These are phyloP conservation scores for Alternaria longipes DNA, from an alignment of 2,329 filamentous ascomycete genomes.

Conservation along the genomic window DNA sequence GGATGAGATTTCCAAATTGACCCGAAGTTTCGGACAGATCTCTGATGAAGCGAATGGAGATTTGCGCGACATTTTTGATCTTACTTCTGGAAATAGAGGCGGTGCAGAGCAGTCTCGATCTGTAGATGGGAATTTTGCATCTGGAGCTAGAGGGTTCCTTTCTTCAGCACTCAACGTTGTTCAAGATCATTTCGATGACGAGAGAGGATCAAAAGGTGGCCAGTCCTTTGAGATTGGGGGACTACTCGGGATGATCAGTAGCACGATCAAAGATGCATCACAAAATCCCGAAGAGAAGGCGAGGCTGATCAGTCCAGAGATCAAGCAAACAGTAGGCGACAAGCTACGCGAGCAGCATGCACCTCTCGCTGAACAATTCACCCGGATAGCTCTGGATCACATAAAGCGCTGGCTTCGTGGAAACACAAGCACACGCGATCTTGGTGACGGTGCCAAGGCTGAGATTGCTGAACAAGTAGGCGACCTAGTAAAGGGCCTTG, in stretches of 20 bases:
- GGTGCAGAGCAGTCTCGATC: constrained; percentile 25
- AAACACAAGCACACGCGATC: constrained; percentile 41
- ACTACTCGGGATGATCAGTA: constrained; percentile 38
- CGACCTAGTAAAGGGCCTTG: constrained; percentile 41
- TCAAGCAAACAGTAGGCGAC: constrained; percentile 39
- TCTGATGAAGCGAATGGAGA: constrained; percentile 40
- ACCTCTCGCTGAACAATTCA: constrained; percentile 42
- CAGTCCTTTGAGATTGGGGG: constrained; percentile 37
- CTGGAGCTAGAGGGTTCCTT: constrained; percentile 35
- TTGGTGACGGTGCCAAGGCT: constrained; percentile 42
- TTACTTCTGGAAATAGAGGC: constrained; percentile 32
- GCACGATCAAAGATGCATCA: constrained; percentile 40
- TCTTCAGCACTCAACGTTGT: constrained; percentile 38
- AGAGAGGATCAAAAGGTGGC: constrained; percentile 22
- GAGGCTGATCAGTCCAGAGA: constrained; percentile 43
- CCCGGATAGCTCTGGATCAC: constrained; percentile 40
- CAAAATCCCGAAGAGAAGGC: constrained; percentile 43
- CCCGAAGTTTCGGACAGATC: constrained; percentile 40
- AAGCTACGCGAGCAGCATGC: constrained; percentile 41
- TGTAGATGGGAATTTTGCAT: constrained; percentile 23
- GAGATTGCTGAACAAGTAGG: constrained; percentile 42
- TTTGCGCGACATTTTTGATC: constrained; percentile 40
- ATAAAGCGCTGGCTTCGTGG: constrained; percentile 46
- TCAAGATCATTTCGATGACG: constrained; percentile 37
- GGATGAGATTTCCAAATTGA: constrained; percentile 41